Base-by-base conservation (phyloP, 2,329 filamentous ascomycete genomes). In the Epicoccum sorghinum region DNA sequence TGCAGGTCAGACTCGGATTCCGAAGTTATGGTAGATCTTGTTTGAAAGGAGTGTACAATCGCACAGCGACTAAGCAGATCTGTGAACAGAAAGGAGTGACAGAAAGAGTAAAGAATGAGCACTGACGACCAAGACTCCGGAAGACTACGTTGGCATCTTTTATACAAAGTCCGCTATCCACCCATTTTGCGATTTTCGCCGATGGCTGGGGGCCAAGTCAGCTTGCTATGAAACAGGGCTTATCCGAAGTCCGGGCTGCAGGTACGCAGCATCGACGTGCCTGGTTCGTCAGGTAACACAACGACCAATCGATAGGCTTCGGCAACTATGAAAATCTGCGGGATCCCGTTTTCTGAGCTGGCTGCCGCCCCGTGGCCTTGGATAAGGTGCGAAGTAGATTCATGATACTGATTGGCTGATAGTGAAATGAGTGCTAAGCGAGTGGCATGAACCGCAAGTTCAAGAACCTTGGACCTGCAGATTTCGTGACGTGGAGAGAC, bases 201-300 rank as follows among this genome's bases (percentile, higher is more conserved):
- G 30, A 46, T 55, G 46, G 40, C 13, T 30, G 45, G 52, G 52
- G 37, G 47, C 43, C 37, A 44, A 9, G 33, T 47, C 47, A 47
- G 41, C 47, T 47, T 7, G 42, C 35, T 30, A 10, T 56, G 53
- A 56, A 51, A 56, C 53, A 38, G 27, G 30, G 47, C 53, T 38
- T 56, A 44, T 40, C 53, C 53, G 53, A 51, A 56, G 53, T 51
- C 53, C 53, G 53, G 39, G 33, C 23, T 52, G 53, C 43, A 51
- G 47, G 53, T 51, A 56, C 47, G 44, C 47, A 43, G 43, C 43
- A 56, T 45, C 37, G 36, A 46, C 36, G 41, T 41, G 46, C 52
- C 46, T 55, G 45, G 52, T 49, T 49, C 42, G 52, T 47, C 37
- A 42, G 37, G 36, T 35, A 47, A 39, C n/a, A 51, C 14, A 40